These are phyloP conservation scores for Oropetium thomaeum DNA, from an alignment of 176 grass and related monocot species.

Conservation along the genomic window DNA sequence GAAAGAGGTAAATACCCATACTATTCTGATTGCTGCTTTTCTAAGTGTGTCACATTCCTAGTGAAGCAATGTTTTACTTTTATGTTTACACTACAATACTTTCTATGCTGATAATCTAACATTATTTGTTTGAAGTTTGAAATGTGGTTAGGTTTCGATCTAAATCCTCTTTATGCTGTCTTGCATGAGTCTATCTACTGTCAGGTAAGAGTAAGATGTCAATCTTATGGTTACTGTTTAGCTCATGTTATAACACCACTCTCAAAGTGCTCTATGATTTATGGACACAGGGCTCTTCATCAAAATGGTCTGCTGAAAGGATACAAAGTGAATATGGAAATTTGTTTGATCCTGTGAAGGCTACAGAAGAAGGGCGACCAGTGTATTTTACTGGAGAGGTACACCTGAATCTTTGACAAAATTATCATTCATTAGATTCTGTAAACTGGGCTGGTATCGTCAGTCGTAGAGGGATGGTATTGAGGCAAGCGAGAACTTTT, in stretches of 20 bases:
- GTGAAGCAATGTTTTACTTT: neutral
- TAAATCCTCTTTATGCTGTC: slow-evolving; percentile 82
- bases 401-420: slow-evolving; percentile 9
- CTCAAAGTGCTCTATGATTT: slow-evolving; percentile 11
- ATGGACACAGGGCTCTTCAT: slow-evolving; percentile 63
- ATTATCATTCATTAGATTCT: neutral
- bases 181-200: slow-evolving; percentile 95
- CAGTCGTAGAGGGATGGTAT: neutral
- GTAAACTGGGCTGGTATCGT: neutral
- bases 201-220: slow-evolving; percentile 57
- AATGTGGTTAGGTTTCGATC: slow-evolving; percentile 82
- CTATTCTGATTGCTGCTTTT: slow-evolving; percentile 1
- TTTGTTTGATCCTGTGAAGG: slow-evolving; percentile 80
- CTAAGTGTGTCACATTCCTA: neutral
- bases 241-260: neutral
- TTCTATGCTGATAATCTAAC: slow-evolving; percentile 5
- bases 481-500: neutral
- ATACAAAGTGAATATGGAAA: slow-evolving; percentile 48
- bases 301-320: slow-evolving; percentile 87
- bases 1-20: slow-evolving; percentile 59
- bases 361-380: slow-evolving; percentile 66
- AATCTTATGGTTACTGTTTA: slow-evolving; percentile 11
- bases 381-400: slow-evolving; percentile 96
- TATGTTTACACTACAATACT: slow-evolving; percentile 12
- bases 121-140: slow-evolving; percentile 55